phyloP scores from a whole-genome alignment of 2,329 filamentous ascomycete species.

The Endothia cerciana region DNA sequence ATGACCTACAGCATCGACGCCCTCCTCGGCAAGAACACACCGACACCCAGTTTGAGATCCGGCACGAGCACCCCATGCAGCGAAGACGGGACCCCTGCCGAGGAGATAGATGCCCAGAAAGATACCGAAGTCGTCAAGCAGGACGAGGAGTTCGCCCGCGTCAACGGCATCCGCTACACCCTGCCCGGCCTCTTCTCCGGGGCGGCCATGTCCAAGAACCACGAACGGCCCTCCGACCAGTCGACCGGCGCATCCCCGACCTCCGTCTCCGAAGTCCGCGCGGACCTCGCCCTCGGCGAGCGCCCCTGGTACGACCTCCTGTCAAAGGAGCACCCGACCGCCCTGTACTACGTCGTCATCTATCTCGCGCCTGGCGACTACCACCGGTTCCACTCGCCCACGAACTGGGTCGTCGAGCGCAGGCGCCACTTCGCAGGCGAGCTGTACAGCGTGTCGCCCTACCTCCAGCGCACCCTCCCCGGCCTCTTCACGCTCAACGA shows the following conservation, averaged over 20 bases:
- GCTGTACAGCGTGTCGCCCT: conserved; percentile 92
- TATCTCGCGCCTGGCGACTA: conserved; percentile 98
- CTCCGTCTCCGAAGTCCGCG: conserved; percentile 83
- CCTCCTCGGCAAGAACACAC: conserved; percentile 73
- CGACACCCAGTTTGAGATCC: conserved; percentile 53
- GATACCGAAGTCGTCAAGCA: conserved; percentile 71
- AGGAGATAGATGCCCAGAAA: conserved; percentile 41
- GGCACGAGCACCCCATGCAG: conserved; percentile 22
- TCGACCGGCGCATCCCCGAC: conserved; percentile 67
- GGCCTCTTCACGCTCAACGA: conserved; percentile 97
- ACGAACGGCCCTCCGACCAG: conserved; percentile 69
- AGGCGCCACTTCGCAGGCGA: conserved; percentile 98
- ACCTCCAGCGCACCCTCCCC: conserved; percentile 88
- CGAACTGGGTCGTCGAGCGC: conserved; percentile 91
- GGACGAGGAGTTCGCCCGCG: conserved; percentile 88
- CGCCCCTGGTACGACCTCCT: conserved; percentile 73
- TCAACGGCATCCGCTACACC: conserved; percentile 96
- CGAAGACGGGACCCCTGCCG: conserved; percentile 42
- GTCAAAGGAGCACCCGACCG: conserved; percentile 64
- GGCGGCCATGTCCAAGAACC: conserved; percentile 48
- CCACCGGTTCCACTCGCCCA: conserved; percentile 95
- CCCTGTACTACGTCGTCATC: conserved; percentile 90
- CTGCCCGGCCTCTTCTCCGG: conserved; percentile 87
- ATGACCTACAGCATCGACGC: conserved; percentile 98
- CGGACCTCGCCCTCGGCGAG: conserved; percentile 76